phyloP scores from a whole-genome alignment of 2,329 filamentous ascomycete species.

The Claviceps pazoutovae region DNA sequence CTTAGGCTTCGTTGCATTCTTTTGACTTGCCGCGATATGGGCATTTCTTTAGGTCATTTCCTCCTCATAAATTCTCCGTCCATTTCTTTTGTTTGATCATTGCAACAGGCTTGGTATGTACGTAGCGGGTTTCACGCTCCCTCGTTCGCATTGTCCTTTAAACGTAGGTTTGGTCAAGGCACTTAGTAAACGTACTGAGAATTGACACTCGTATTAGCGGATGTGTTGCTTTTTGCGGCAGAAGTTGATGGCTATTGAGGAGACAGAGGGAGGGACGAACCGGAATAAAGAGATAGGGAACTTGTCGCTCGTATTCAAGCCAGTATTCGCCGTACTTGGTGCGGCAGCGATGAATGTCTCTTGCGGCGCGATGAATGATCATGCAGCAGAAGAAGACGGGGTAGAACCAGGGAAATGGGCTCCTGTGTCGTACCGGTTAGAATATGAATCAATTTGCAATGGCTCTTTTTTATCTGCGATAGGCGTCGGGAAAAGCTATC shows the following conservation, averaged over 20 bases:
- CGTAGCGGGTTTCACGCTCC: background rate
- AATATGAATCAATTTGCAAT: too few species aligned
- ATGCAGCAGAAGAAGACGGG: conserved; percentile 69
- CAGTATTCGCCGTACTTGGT: conserved; percentile 72
- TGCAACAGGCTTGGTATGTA: background rate
- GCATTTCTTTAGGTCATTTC: background rate
- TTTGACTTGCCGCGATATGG: background rate
- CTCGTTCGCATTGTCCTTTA: background rate
- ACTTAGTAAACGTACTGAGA: background rate
- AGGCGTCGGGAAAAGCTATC: background rate
- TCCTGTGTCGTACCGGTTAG: conserved; percentile 21
- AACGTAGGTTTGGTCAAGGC: background rate
- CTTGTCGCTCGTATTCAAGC: conserved; percentile 63
- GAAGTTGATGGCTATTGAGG: background rate
- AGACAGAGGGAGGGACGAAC: conserved; percentile 18
- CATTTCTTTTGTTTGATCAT: background rate
- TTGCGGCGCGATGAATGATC: conserved; percentile 65
- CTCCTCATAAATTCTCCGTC: background rate
- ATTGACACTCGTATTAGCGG: background rate
- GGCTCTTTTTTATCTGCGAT: background rate
- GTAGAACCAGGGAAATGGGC: conserved; percentile 86
- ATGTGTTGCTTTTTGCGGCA: too few species aligned
- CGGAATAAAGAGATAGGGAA: conserved; percentile 77
- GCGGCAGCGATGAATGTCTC: conserved; percentile 66
- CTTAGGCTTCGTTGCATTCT: background rate